Evolutionary conservation across 768 basidiomycete genomes (phyloP), one percentile per base, ranked within the genome.

Genomic region (Amanita rimosa): DNA sequence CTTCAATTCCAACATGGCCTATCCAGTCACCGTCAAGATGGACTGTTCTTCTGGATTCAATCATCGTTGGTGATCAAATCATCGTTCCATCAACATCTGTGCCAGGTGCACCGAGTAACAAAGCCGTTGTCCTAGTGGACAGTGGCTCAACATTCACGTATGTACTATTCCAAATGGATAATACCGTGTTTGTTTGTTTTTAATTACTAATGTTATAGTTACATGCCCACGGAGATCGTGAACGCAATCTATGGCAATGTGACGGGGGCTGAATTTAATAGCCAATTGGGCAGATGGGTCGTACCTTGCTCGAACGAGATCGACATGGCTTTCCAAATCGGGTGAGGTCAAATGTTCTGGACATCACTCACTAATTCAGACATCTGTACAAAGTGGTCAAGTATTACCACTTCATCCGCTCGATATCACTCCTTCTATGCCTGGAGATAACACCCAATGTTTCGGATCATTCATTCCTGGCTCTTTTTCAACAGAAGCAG

Each of bases 131-230:
- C 19, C 67, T 87, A 27, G 71, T 92, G 47, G 89, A 92, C 61
- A 89, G 77, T 51, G 89, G 89, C 5, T 82, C 89, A 3, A 87
- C 88, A 2, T 88, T 79, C 61, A 80, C 84, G 82, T 86, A 59
- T 51, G 84, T 58, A 24, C 16, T 37, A 50, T 19, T 37, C 53
- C 21, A 24, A 21, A 4, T 7, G 44, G 42, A 21, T 11, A n/a
- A 11, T 36, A 26, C 33, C 38, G 14, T 17, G 31, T n/a, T n/a
- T n/a, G n/a, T n/a, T n/a, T n/a, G 36, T 50, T 41, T 33, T 50
- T 29, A 53, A 44, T 42, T 22, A 48, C n/a, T 41, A 46, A 51
- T 19, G 39, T 16, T 49, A 36, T 57, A 85, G 86, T 16, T 91
- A 92, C 61, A 83, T 76, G 4, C 77, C 89, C 1, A 62, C 69